These are phyloP conservation scores for Canavalia ensiformis DNA, from an alignment of 306 rosid genomes.

Conservation along the genomic window DNA sequence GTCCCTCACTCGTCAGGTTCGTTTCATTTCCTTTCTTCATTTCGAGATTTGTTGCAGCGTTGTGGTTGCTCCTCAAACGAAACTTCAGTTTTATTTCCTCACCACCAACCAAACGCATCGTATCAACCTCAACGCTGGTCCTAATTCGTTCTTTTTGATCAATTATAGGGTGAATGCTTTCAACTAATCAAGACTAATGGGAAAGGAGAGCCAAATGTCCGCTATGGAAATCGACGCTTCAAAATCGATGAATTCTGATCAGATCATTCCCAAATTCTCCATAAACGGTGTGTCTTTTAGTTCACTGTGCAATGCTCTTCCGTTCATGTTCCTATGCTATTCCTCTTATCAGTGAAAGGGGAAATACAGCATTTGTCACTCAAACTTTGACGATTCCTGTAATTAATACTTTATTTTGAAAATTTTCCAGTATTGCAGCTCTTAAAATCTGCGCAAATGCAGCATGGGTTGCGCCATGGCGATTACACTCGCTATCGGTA, in stretches of 20 bases:
- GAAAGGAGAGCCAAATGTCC: constrained; percentile 64
- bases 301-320: background rate
- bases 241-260: constrained; percentile 64
- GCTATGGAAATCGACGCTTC: constrained; percentile 84
- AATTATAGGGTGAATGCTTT: constrained; percentile 5
- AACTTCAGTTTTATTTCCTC: constrained; percentile 29
- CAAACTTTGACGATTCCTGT: constrained; percentile 1
- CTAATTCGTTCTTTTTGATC: constrained; percentile 27
- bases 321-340: background rate
- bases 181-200: constrained; percentile 52
- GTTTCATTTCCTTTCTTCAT: constrained; percentile 6
- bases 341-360: background rate
- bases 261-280: constrained; percentile 77
- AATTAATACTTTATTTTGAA: background rate
- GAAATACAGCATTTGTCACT: background rate
- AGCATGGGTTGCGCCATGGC: constrained; percentile 93
- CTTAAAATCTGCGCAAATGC: constrained; percentile 96
- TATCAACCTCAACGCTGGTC: background rate
- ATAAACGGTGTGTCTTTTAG: constrained; percentile 64
- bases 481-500: constrained; percentile 97
- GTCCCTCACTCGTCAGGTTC: constrained; percentile 23
- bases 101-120: constrained; percentile 3
- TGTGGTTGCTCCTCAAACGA: background rate
- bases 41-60: constrained; percentile 40
- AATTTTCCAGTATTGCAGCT: constrained; percentile 79